Conservation (phyloP, 768 basidiomycete genomes). For the Boletales sp. region DNA sequence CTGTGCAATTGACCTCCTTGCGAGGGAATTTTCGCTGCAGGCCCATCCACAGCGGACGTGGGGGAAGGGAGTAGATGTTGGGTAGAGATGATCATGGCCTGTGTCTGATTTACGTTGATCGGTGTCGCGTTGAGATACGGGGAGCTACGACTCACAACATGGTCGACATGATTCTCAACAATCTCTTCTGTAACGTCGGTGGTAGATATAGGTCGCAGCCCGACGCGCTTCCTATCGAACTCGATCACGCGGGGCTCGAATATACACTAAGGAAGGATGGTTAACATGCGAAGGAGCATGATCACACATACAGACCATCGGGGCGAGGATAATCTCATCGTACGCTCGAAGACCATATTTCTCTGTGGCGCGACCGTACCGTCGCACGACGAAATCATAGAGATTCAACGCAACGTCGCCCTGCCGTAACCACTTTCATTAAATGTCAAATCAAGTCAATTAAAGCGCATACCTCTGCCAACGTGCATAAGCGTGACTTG, state of each 20-base stretch:
- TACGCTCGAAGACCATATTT: slow-evolving; percentile 91
- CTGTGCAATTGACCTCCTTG: slow-evolving; percentile 23
- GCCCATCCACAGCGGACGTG: slow-evolving; percentile 26
- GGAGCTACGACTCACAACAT: slow-evolving; percentile 39
- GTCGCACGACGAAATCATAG: slow-evolving; percentile 85
- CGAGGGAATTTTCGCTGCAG: slow-evolving; percentile 21
- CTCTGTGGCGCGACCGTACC: slow-evolving; percentile 69
- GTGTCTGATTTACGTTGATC: slow-evolving; percentile 52
- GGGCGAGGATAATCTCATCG: slow-evolving; percentile 92
- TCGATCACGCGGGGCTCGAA: slow-evolving; percentile 94
- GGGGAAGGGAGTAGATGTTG: slow-evolving; percentile 63
- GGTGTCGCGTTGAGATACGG: background rate
- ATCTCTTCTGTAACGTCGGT: slow-evolving; percentile 75
- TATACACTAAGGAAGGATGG: slow-evolving; percentile 55
- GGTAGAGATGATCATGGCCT: slow-evolving; percentile 89
- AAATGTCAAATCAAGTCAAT: background rate
- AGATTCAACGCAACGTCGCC: slow-evolving; percentile 85
- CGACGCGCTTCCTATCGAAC: slow-evolving; percentile 70
- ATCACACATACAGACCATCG: slow-evolving; percentile 63
- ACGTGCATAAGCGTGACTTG: slow-evolving; percentile 78
- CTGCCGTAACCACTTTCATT: slow-evolving; percentile 38
- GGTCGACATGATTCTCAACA: slow-evolving; percentile 50
- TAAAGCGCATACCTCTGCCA: slow-evolving; percentile 68
- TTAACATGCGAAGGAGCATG: background rate
- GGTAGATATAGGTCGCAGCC: slow-evolving; percentile 45